These are phyloP conservation scores for Dothistroma septosporum DNA, from an alignment of 2,329 filamentous ascomycete species.

Conservation along the genomic window DNA sequence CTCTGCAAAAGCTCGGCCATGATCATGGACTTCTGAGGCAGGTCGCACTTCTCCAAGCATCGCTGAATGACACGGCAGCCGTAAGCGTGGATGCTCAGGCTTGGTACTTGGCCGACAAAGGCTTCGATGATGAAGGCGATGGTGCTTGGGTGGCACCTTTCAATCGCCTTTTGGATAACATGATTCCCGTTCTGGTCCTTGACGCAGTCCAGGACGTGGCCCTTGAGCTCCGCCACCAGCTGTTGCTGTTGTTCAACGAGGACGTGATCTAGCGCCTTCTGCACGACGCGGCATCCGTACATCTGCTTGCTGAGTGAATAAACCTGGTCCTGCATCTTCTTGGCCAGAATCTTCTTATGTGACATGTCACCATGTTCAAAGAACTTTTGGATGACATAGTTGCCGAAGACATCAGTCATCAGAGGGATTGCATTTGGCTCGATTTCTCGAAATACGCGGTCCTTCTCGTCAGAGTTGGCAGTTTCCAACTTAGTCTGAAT, in stretches of 20 bases:
- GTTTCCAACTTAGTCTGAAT: constrained; percentile 89
- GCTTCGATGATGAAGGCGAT: constrained; percentile 82
- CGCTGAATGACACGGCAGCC: constrained; percentile 92
- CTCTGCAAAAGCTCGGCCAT: constrained; percentile 74
- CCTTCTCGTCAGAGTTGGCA: constrained; percentile 94
- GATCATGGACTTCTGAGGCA: constrained; percentile 63
- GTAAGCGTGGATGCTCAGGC: constrained; percentile 73
- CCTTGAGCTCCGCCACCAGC: constrained; percentile 77
- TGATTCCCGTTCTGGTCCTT: constrained; percentile 92
- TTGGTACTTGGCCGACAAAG: constrained; percentile 69
- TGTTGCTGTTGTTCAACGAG: constrained; percentile 85
- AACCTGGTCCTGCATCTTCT: constrained; percentile 83
- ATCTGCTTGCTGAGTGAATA: constrained; percentile 75
- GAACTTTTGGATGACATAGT: constrained; percentile 97
- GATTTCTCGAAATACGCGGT: constrained; percentile 83
- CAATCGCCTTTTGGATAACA: constrained; percentile 90
- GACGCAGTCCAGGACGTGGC: constrained; percentile 70
- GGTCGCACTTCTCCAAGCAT: constrained; percentile 75
- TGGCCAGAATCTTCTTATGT: constrained; percentile 83
- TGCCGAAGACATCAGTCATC: constrained; percentile 96
- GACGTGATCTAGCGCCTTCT: constrained; percentile 90
- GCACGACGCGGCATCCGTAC: constrained; percentile 92
- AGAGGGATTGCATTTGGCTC: constrained; percentile 77
- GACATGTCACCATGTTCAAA: constrained; percentile 93
- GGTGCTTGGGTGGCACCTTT: constrained; percentile 70